phyloP scores from a whole-genome alignment of 768 basidiomycete genomes.

The Lactifluus echinatus region DNA sequence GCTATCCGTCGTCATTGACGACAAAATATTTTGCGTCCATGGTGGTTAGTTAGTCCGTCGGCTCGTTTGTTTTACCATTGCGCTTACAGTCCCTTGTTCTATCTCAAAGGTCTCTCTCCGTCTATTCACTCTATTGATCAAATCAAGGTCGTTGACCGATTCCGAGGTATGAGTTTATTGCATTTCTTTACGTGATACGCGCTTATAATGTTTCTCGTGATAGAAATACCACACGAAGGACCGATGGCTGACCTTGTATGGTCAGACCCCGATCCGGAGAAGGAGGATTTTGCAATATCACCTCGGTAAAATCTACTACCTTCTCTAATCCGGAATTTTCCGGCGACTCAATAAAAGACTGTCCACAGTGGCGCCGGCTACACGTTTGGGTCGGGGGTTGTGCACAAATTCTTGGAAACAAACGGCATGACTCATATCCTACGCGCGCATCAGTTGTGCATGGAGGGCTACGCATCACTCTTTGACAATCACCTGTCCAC shows the following conservation, averaged over 20 bases:
- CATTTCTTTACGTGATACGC: background rate
- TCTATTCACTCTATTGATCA: constrained; percentile 99
- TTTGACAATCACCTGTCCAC: constrained; percentile 94
- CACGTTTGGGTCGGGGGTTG: constrained; percentile 96
- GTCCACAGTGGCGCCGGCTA: constrained; percentile 85
- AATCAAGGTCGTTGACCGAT: constrained; percentile 98
- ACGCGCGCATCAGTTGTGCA: constrained; percentile 96
- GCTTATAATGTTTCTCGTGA: constrained; percentile 5
- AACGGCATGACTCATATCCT: constrained; percentile 97
- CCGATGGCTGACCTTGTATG: constrained; percentile 99
- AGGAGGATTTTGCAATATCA: constrained; percentile 98
- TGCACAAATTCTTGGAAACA: constrained; percentile 92
- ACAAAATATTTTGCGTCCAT: constrained; percentile 98
- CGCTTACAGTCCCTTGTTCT: background rate
- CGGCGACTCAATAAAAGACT: constrained; percentile 1
- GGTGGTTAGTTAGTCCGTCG: constrained; percentile 72
- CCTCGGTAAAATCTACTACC: constrained; percentile 55
- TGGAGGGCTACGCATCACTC: constrained; percentile 98
- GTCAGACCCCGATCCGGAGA: constrained; percentile 99
- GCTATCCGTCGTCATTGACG: constrained; percentile 95
- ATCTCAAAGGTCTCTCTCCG: constrained; percentile 72
- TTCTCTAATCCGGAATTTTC: constrained; percentile 15
- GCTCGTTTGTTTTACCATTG: constrained; percentile 6
- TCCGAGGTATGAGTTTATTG: constrained; percentile 57
- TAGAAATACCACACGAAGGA: constrained; percentile 98